These are phyloP conservation scores for Nematocida ausubeli DNA, from an alignment of 371 early-diverging fungal genomes.

Conservation along the genomic window DNA sequence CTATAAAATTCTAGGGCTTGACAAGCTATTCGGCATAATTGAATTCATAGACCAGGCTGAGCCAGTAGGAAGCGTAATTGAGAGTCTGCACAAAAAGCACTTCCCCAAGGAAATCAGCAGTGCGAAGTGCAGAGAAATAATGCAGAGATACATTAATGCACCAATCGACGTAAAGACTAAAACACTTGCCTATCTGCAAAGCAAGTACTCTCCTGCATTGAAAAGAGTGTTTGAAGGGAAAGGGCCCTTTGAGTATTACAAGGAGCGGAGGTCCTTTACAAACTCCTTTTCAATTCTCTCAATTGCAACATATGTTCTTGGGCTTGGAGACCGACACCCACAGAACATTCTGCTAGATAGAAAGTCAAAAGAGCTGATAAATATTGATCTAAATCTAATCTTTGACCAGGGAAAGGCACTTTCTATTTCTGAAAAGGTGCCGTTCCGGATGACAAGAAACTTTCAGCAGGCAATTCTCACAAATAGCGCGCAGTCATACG, in stretches of 20 bases:
- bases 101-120: slow-evolving; percentile 8
- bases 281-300: slow-evolving; percentile 90
- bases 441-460: slow-evolving; percentile 86
- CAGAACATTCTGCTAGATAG: slow-evolving; percentile 90
- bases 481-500: not conserved
- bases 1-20: slow-evolving; percentile 50
- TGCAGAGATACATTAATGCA: not conserved
- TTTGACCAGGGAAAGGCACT: slow-evolving; percentile 76
- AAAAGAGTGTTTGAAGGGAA: slow-evolving; percentile 22
- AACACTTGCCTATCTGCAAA: not conserved
- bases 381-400: slow-evolving; percentile 95
- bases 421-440: slow-evolving; percentile 84
- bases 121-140: slow-evolving; percentile 9
- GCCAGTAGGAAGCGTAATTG: slow-evolving; percentile 21
- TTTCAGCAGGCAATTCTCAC: slow-evolving; percentile 21
- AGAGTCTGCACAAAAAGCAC: slow-evolving; percentile 19
- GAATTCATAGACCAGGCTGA: slow-evolving; percentile 37
- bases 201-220: slow-evolving; percentile 29
- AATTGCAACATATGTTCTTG: slow-evolving; percentile 93
- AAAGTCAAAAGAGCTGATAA: slow-evolving; percentile 84
- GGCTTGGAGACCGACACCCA: slow-evolving; percentile 92
- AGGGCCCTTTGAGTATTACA: slow-evolving; percentile 72
- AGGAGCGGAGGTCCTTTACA: slow-evolving; percentile 74
- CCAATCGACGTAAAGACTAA: slow-evolving; percentile 17
- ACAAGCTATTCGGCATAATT: slow-evolving; percentile 46